Base-by-base conservation (phyloP, 805 yeast species). In the Myxozyma udenii region DNA sequence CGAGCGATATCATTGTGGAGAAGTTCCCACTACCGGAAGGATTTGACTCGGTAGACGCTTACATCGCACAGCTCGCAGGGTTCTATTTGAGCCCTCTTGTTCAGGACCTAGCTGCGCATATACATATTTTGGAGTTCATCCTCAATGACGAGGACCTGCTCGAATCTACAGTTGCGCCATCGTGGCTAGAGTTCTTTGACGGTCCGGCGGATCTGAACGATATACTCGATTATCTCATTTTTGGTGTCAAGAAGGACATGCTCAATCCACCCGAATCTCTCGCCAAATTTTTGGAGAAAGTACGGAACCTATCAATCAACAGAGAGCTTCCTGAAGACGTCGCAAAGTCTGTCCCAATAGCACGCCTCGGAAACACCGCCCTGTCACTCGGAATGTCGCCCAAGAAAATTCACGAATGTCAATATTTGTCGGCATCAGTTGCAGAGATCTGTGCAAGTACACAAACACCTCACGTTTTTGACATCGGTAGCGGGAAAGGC, bases 401-500 rank as follows among this genome's bases (percentile, higher is more conserved):
- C 2, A 58, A 58, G 41, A 58, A 58, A 35, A 33, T 54, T 14
- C 61, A 58, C 44, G 62, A 58, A 28, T 58, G 62, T 42, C 62
- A 55, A 35, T 41, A 45, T 30, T 42, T 58, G 1, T 44, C 61
- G 1, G 16, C 50, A 3, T 38, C 47, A 12, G 46, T 58, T 12
- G 46, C 52, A 6, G 21, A 35, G 7, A 39, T 55, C 11, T 51
- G 59, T n/a, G 22, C 38, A 14, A 22, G 24, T 9, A 40, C 41
- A 9, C 39, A 18, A 12, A 46, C 58, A 12, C 44, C 43, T 14
- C 30, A 55, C 44, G 55, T 61, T 11, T 48, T 61, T 36, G 64
- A 61, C 43, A 49, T 61, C n/a, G 64, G 64, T 3, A 59, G 63
- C 24, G 64, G 64, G 4, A 58, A 61, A 41, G 64, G 64, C 3